Conservation (phyloP, 2,329 filamentous ascomycete species). For the Pleoardoris graminearum region DNA sequence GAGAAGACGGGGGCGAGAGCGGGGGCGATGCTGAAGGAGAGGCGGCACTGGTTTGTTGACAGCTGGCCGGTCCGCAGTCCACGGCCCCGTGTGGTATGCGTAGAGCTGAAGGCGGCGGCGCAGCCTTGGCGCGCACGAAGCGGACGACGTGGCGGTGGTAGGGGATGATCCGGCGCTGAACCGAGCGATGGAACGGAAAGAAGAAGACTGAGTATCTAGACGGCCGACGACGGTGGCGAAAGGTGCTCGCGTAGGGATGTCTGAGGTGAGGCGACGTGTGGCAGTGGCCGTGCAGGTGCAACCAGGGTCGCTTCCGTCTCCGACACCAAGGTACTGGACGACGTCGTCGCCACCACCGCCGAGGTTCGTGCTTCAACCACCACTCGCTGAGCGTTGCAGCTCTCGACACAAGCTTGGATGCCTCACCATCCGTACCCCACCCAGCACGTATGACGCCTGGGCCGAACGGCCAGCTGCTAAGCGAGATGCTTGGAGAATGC, state of each 20-base stretch:
- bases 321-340: neutral
- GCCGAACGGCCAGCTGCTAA: too few species aligned
- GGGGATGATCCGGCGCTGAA: slow-evolving; percentile 1
- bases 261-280: slow-evolving; percentile 6
- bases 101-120: slow-evolving; percentile 33
- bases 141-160: slow-evolving; percentile 29
- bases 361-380: neutral
- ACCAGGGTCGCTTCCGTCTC: neutral
- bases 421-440: too few species aligned
- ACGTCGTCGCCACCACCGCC: neutral
- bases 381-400: neutral
- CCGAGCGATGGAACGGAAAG: neutral
- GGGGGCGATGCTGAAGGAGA: slow-evolving; percentile 17
- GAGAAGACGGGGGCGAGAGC: slow-evolving; percentile 23
- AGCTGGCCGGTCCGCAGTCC: slow-evolving; percentile 39
- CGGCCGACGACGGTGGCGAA: neutral
- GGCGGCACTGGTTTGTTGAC: slow-evolving; percentile 28
- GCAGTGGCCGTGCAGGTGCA: slow-evolving; percentile 1
- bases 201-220: neutral
- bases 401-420: too few species aligned
- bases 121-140: slow-evolving; percentile 38
- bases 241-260: neutral
- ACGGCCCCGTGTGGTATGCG: slow-evolving; percentile 34
- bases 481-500: too few species aligned
- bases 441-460: too few species aligned